Conservation (phyloP, 352 stramenopile species). For the Halophytophthora batemanensis region DNA sequence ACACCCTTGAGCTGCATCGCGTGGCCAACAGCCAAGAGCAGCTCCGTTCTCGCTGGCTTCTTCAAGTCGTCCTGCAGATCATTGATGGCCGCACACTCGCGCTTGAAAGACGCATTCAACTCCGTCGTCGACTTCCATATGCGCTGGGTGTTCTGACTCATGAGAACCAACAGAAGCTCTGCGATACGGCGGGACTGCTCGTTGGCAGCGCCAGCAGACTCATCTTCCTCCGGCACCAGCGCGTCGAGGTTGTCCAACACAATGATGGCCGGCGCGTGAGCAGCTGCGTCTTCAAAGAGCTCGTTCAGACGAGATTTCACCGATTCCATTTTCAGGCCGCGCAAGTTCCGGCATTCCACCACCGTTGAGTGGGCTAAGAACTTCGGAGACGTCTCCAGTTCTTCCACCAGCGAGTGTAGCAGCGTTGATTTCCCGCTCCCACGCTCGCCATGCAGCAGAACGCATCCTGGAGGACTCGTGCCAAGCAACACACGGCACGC, state of each 20-base stretch:
- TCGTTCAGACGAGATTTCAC: constrained; percentile 67
- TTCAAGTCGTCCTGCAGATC: constrained; percentile 8
- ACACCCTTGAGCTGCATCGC: constrained; percentile 71
- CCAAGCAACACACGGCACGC: constrained; percentile 57
- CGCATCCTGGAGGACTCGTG: constrained; percentile 50
- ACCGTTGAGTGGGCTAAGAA: constrained; percentile 43
- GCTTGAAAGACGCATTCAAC: constrained; percentile 53
- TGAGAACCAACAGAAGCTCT: constrained; percentile 61
- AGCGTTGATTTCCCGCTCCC: constrained; percentile 82
- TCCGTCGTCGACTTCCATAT: constrained; percentile 64
- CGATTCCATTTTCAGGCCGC: constrained; percentile 84
- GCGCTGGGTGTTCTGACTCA: constrained; percentile 44
- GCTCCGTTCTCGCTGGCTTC: constrained; percentile 22
- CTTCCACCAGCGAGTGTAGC: constrained; percentile 39
- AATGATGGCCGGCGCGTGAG: constrained; percentile 57
- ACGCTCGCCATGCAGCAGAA: constrained; percentile 68
- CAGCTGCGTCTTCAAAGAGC: constrained; percentile 46
- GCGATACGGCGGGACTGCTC: constrained; percentile 87
- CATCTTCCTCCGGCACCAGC: constrained; percentile 74
- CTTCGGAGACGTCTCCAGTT: constrained; percentile 27
- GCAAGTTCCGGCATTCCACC: constrained; percentile 68
- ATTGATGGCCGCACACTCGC: constrained; percentile 30
- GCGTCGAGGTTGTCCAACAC: constrained; percentile 85
- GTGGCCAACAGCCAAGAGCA: constrained; percentile 43
- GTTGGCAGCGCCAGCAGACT: constrained; percentile 65